Evolutionary conservation across 441 rosid genomes (phyloP), one percentile per base, ranked within the genome.

Genomic region (Gossypium davidsonii): DNA sequence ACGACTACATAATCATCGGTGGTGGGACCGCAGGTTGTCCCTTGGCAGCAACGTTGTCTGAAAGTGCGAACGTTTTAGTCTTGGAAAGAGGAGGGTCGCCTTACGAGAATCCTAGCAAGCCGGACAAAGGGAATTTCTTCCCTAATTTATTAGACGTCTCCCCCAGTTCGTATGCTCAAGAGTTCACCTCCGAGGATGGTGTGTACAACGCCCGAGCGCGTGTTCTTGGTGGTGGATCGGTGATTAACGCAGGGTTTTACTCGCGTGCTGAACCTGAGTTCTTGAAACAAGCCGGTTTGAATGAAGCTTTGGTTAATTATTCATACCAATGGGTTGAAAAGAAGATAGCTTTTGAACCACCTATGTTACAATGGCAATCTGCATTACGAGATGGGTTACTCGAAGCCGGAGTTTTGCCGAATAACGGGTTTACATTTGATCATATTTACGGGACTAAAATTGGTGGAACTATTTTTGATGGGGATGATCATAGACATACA

Each of bases 1-100:
- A 73, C 31, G 90, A 88, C 70, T 88, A 86, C 83, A 85, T 88
- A 56, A 66, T 86, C 80, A 71, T 88, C 61, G 90, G 89, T 10
- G 90, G 90, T 42, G 92, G 92, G 70, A 86, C 92, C 8, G 68
- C 89, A 0, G 92, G 92, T 5, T 88, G 90, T 63, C 74, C 90
- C 0, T 72, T 88, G 64, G 90, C 90, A 2, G 90, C 88, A 39
- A 86, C 92, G 4, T 79, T 88, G 1, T 79, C 90, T 1, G 73
- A 69, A 70, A 80, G 76, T 25, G 85, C 89, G 1, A 74, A 55
- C 55, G 87, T 88, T 73, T 79, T 88, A 64, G 67, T 88, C 73
- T 83, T 88, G 0, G 90, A 88, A 74, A 81, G 86, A 31, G 91
- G 90, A 0, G 87, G 84, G 10, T 81, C 90, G 2, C 90, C 90